Percentiles rank a stretch among this genome's conserved stretches.
These are phyloP conservation scores for Cryptococcus amylolentus DNA, from an alignment of 1,284 basidiomycete genomes.

Conservation along the genomic window DNA sequence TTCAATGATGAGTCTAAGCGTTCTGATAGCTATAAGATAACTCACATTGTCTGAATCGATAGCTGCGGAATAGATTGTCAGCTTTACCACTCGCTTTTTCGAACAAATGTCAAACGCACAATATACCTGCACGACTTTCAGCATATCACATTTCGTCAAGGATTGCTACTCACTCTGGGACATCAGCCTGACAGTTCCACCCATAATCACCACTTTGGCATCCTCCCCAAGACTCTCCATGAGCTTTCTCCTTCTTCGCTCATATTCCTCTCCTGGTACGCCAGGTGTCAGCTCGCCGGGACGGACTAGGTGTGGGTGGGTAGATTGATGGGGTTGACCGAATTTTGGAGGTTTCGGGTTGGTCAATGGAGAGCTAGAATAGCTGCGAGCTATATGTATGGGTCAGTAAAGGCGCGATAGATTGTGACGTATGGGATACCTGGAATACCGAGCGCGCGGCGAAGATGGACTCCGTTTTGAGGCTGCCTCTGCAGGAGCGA, in stretches of 20 bases:
- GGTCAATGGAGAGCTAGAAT: neutral
- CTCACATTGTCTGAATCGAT: conserved; percentile 79
- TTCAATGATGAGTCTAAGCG: neutral
- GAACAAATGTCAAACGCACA: conserved; percentile 21
- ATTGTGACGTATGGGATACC: too few relatives aligned
- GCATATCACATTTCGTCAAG: neutral
- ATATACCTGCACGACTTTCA: conserved; percentile 35
- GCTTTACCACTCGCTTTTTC: conserved; percentile 11
- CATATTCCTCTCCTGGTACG: conserved; percentile 77
- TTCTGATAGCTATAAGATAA: neutral
- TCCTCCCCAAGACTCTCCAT: conserved; percentile 74
- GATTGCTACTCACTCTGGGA: conserved; percentile 64
- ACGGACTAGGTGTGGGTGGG: conserved; percentile 74
- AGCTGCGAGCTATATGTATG: neutral
- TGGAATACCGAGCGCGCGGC: neutral
- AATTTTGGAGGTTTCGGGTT: conserved; percentile 61
- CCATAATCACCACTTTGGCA: conserved; percentile 73
- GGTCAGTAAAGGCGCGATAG: too few relatives aligned
- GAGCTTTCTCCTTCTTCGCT: conserved; percentile 65
- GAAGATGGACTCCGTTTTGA: neutral
- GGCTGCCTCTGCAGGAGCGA: too few relatives aligned
- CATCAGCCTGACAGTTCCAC: conserved; percentile 81
- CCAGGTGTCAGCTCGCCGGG: conserved; percentile 77
- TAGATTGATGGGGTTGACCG: conserved; percentile 71
- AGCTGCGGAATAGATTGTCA: conserved; percentile 55